phyloP scores from a whole-genome alignment of 345 rosid species.

The Dipteronia sinensis region DNA sequence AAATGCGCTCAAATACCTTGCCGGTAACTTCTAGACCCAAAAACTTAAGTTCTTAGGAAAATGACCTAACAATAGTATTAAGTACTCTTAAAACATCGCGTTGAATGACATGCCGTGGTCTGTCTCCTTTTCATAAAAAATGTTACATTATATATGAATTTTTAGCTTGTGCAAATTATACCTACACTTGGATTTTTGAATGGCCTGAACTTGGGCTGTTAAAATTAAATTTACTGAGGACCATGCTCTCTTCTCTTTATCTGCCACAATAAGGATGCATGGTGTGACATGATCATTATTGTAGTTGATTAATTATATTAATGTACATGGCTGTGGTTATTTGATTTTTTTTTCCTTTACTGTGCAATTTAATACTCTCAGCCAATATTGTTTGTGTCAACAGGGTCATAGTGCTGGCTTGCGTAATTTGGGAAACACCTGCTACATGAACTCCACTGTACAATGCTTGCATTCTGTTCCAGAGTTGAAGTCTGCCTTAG shows the following conservation, averaged over 20 bases:
- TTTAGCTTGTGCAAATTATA: neutral
- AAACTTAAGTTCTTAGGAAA: neutral
- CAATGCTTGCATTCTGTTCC: slow-evolving; percentile 99
- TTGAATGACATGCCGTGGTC: neutral
- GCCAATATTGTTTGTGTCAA: slow-evolving; percentile 16
- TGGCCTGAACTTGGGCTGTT: neutral
- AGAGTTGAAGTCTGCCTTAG: slow-evolving; percentile 84
- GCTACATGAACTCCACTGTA: slow-evolving; percentile 97
- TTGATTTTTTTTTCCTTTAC: slow-evolving; percentile 1
- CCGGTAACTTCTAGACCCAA: neutral
- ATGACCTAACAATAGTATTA: neutral
- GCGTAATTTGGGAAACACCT: slow-evolving; percentile 90
- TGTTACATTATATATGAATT: neutral
- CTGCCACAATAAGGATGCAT: neutral
- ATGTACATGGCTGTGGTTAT: neutral
- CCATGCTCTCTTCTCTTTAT: neutral
- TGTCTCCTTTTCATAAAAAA: neutral
- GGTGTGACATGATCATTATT: neutral
- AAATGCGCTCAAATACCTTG: too few species aligned
- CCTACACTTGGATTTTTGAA: neutral
- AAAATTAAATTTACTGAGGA: neutral
- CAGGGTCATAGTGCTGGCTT: slow-evolving; percentile 98
- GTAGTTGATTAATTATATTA: neutral
- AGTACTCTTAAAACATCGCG: neutral
- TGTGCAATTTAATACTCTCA: slow-evolving; percentile 9